Evolutionary conservation across 257 asterid species (phyloP).

Genomic region (Coffea canephora): DNA sequence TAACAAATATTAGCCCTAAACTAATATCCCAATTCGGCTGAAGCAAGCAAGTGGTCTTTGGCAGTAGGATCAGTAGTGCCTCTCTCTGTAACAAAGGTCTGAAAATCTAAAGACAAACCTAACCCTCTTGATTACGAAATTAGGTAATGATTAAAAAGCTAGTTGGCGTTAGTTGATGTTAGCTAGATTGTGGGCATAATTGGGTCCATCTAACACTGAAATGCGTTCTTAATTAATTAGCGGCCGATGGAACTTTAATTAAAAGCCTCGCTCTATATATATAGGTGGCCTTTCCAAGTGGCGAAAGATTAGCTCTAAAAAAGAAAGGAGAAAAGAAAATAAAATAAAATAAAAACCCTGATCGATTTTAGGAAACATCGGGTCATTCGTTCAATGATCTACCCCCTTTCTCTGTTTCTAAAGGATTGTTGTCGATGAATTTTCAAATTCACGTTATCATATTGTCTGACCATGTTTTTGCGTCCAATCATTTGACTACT

Average conservation of each 20-base stretch:
- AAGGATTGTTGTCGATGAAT: background rate
- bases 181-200: constrained; percentile 7
- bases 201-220: background rate
- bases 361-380: background rate
- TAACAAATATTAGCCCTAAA: background rate
- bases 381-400: background rate
- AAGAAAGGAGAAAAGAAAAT: background rate
- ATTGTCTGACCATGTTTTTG: background rate
- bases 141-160: constrained; percentile 13
- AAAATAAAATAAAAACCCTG: background rate
- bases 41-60: background rate
- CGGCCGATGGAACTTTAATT: background rate
- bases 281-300: background rate
- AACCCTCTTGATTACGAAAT: background rate
- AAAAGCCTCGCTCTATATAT: background rate
- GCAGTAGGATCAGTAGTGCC: background rate
- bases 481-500: background rate
- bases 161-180: background rate
- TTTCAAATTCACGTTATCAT: background rate
- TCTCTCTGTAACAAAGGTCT: background rate
- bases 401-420: background rate
- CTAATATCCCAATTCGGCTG: background rate
- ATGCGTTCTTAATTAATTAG: background rate
- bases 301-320: background rate
- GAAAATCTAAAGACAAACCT: constrained; percentile 2